These are phyloP conservation scores for Rusavskia elegans DNA, from an alignment of 495 filamentous ascomycete species.

Conservation along the genomic window DNA sequence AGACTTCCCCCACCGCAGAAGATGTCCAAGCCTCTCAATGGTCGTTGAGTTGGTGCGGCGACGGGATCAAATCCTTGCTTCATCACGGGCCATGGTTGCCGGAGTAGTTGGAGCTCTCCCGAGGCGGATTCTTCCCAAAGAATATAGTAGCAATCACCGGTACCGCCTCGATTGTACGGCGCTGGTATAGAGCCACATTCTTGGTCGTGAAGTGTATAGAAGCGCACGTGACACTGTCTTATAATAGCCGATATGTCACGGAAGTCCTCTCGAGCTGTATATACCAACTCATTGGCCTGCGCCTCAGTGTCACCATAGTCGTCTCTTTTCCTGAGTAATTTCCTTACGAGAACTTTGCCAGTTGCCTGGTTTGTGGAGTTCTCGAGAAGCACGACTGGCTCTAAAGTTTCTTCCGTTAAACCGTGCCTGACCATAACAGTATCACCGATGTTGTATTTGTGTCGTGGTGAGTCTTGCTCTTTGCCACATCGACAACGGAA, in stretches of 20 bases:
- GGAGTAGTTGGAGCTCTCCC: background rate
- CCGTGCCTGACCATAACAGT: constrained; percentile 31
- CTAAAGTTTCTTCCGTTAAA: constrained; percentile 18
- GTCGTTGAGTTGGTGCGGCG: constrained; percentile 1
- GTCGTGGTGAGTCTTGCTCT: constrained; percentile 9
- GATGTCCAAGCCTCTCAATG: constrained; percentile 44
- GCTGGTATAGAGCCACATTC: constrained; percentile 27
- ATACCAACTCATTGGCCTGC: constrained; percentile 50
- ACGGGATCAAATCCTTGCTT: constrained; percentile 40
- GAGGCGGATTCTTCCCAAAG: constrained; percentile 15
- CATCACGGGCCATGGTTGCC: constrained; percentile 17
- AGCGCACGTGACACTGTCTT: constrained; percentile 41
- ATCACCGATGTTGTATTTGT: constrained; percentile 31
- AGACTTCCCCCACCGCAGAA: constrained; percentile 64
- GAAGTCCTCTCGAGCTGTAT: constrained; percentile 29
- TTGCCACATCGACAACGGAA: constrained; percentile 27
- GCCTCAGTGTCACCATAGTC: constrained; percentile 23
- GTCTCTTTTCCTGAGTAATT: constrained; percentile 26
- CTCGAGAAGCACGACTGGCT: constrained; percentile 37
- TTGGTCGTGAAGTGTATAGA: constrained; percentile 25
- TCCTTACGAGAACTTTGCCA: constrained; percentile 21
- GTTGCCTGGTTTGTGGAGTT: constrained; percentile 19
- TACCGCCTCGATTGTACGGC: constrained; percentile 48
- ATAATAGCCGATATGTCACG: constrained; percentile 25
- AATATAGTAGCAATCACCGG: constrained; percentile 48